Percentiles rank a stretch among this genome's conserved stretches.
These are phyloP conservation scores for Leishmania amazonensis DNA, from an alignment of 208 protist species.

Conservation along the genomic window DNA sequence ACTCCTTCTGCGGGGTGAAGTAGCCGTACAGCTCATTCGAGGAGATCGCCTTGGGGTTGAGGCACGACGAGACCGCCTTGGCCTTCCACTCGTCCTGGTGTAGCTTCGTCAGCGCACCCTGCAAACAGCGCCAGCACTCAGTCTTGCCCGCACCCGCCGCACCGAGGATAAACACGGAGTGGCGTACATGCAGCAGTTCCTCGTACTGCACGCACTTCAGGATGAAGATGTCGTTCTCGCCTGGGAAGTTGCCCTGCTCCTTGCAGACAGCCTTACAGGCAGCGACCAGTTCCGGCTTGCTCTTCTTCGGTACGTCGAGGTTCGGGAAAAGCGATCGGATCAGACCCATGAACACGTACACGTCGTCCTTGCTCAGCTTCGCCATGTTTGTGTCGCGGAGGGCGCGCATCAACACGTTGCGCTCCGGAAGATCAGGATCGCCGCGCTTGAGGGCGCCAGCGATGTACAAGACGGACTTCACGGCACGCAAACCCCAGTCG, in stretches of 20 bases:
- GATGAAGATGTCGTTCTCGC: conserved; percentile 98
- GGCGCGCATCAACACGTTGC: conserved; percentile 97
- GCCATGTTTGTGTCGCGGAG: conserved; percentile 98
- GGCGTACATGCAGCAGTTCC: conserved; percentile 98
- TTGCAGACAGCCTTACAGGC: conserved; percentile 93
- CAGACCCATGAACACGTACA: conserved; percentile 97
- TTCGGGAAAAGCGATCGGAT: conserved; percentile 98
- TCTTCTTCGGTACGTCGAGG: conserved; percentile 95
- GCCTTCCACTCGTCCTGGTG: conserved; percentile 94
- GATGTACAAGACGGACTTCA: conserved; percentile 98
- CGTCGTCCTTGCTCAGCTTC: conserved; percentile 98
- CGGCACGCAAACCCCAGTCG: conserved; percentile 99
- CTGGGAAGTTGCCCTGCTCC: conserved; percentile 92
- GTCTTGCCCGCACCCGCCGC: conserved; percentile 97
- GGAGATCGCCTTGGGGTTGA: conserved; percentile 99
- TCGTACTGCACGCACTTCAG: conserved; percentile 98
- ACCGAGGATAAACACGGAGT: conserved; percentile 99
- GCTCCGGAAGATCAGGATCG: conserved; percentile 95
- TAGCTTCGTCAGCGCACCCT: conserved; percentile 91
- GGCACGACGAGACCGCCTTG: conserved; percentile 86
- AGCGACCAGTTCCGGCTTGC: conserved; percentile 91
- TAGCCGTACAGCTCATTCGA: conserved; percentile 99
- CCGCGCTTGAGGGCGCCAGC: conserved; percentile 96
- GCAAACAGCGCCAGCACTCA: conserved; percentile 96
- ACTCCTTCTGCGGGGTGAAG: conserved; percentile 97